Evolutionary conservation across 2,329 filamentous ascomycete species (phyloP), one percentile per base, ranked within the genome.

Genomic region (Arthroderma sp.): DNA sequence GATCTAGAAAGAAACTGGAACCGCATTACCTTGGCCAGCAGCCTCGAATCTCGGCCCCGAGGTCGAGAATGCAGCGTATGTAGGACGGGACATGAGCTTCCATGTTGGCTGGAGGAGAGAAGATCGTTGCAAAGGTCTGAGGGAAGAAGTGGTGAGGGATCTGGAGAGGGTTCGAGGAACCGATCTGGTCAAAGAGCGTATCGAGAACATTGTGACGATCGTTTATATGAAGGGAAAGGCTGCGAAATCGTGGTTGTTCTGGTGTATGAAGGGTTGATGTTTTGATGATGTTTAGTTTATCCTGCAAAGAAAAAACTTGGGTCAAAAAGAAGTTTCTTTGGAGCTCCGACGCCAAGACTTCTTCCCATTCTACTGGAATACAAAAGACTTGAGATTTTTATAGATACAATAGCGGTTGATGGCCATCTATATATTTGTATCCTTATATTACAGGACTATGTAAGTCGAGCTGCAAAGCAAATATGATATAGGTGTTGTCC

Each of bases 161-260:
- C 85, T 81, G 64, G 80, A 75, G 56, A 85, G 65, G 58, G 78
- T 77, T 69, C 85, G 82, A 65, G 86, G 85, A 68, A 83, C 81
- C 54, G 83, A 80, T 70, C 86, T 85, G 68, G 81, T 78, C 62
- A 86, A 69, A 60, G 78, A 75, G 70, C 86, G 80, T 63, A 88
- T 75, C 63, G 85, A 85, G 68, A 89, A 76, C 87, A 90, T 90
- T 63, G 66, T 80, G 71, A 63, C 25, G 17, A 17, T 25, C 21
- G 31, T 39, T 5, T 31, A 44, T 23, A 17, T 15, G 44, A 23
- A 21, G 21, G 21, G 2, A 11, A 33, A 31, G 13, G 39, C 13
- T 15, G 28, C 23, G 19, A n/a, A 17, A 51, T 13, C 9, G 17
- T n/a, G n/a, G n/a, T 49, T 33, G 47, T 51, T 31, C 13, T 33